Conservation (phyloP, 2,329 filamentous ascomycete species). For the Sporothrix mexicana region DNA sequence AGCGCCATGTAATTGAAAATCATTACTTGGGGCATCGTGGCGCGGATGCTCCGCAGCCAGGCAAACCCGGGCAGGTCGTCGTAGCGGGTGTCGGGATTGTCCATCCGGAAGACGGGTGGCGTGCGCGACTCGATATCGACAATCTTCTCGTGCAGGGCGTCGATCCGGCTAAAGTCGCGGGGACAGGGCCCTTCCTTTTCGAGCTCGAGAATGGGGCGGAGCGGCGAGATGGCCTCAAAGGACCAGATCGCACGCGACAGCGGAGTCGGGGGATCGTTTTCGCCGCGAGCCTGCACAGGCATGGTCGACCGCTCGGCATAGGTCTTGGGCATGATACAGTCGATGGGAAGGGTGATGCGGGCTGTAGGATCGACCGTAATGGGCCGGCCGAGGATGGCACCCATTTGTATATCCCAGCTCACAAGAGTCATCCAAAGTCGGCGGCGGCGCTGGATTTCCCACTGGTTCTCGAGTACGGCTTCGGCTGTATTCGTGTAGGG, state of each 20-base stretch:
- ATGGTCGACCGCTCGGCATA: constrained; percentile 51
- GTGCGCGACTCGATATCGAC: constrained; percentile 54
- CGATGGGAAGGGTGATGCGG: constrained; percentile 58
- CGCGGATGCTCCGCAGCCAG: constrained; percentile 58
- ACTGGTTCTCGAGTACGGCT: constrained; percentile 60
- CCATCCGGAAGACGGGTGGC: constrained; percentile 59
- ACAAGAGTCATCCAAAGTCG: constrained; percentile 63
- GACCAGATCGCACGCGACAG: constrained; percentile 60
- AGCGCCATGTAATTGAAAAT: constrained; percentile 64
- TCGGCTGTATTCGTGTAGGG: constrained; percentile 54
- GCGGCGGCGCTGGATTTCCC: constrained; percentile 62
- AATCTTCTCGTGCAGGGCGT: constrained; percentile 59
- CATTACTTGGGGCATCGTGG: constrained; percentile 55
- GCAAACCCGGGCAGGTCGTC: constrained; percentile 59
- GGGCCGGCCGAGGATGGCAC: constrained; percentile 60
- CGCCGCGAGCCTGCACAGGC: constrained; percentile 55
- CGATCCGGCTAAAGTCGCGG: constrained; percentile 60
- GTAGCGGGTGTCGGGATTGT: constrained; percentile 63
- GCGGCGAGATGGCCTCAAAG: constrained; percentile 53
- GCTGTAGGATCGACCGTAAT: constrained; percentile 59
- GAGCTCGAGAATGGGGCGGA: constrained; percentile 61
- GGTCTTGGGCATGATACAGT: constrained; percentile 54
- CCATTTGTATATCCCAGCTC: constrained; percentile 61
- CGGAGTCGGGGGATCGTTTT: constrained; percentile 62
- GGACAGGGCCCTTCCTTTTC: constrained; percentile 63